A percentile compares a stretch with the other conserved stretches of the same genome.
phyloP scores from a whole-genome alignment of 345 rosid species.

The Brassica juncea region DNA sequence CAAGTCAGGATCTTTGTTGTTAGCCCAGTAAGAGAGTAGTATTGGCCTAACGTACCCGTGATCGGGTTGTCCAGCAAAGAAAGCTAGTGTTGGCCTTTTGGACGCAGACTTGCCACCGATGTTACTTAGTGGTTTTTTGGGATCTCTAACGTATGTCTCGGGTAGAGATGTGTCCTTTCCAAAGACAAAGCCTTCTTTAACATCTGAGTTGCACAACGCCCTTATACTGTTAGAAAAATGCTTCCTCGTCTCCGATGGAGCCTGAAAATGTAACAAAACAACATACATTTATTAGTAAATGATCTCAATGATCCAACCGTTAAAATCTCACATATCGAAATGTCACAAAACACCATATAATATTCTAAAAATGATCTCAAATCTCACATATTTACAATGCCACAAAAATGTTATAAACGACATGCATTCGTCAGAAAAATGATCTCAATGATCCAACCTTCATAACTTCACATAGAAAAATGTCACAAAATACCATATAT shows the following conservation, averaged over 20 bases:
- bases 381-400: conserved; percentile 4
- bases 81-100: conserved; percentile 68
- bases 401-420: neutral
- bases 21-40: conserved; percentile 73
- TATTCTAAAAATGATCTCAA: neutral
- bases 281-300: neutral
- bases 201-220: conserved; percentile 87
- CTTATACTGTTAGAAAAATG: conserved; percentile 71
- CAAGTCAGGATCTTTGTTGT: conserved; percentile 80
- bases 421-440: neutral
- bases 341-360: neutral
- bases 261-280: conserved; percentile 48
- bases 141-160: conserved; percentile 57
- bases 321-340: neutral
- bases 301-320: neutral
- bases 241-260: conserved; percentile 64
- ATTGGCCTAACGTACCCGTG: conserved; percentile 87
- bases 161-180: conserved; percentile 93
- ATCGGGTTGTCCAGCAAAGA: conserved; percentile 76
- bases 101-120: conserved; percentile 72
- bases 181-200: conserved; percentile 76
- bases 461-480: neutral
- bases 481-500: neutral
- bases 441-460: conserved; percentile 2
- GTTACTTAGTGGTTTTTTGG: conserved; percentile 56